A percentile compares a stretch with the other conserved stretches of the same genome.
Conservation (phyloP, 2,329 filamentous ascomycete genomes). For the Aspergillus carbonarius region DNA sequence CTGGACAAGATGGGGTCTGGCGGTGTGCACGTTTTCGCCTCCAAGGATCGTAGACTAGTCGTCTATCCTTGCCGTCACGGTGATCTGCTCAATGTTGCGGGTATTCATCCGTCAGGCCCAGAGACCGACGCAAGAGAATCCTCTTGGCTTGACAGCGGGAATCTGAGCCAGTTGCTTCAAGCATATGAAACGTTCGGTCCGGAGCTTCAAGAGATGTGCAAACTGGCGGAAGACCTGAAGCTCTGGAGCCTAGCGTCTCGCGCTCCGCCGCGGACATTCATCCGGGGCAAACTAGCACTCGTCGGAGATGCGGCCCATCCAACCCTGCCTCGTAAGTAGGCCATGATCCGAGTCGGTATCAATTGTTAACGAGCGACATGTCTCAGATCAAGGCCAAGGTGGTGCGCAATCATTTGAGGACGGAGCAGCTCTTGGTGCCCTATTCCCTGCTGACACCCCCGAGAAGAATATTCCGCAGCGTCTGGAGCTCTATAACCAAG, state of each 20-base stretch:
- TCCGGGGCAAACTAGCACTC: slow-evolving; percentile 18
- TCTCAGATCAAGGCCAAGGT: slow-evolving; percentile 41
- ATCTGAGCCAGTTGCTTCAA: slow-evolving; percentile 5
- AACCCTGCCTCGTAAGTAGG: slow-evolving; percentile 16
- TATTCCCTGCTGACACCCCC: slow-evolving; percentile 24
- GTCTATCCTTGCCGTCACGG: slow-evolving; percentile 26
- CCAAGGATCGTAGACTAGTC: slow-evolving; percentile 22
- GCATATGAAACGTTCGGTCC: slow-evolving; percentile 9
- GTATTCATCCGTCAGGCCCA: slow-evolving; percentile 10
- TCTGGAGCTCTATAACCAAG: slow-evolving; percentile 19
- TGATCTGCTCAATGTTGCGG: slow-evolving; percentile 16
- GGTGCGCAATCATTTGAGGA: slow-evolving; percentile 41
- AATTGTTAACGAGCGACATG: slow-evolving; percentile 6
- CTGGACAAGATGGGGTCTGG: slow-evolving; percentile 21
- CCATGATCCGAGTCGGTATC: not conserved
- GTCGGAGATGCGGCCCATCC: slow-evolving; percentile 25
- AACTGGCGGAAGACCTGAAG: slow-evolving; percentile 19
- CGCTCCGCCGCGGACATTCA: slow-evolving; percentile 12
- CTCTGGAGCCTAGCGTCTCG: slow-evolving; percentile 20
- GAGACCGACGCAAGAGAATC: not conserved
- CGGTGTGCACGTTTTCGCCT: slow-evolving; percentile 14
- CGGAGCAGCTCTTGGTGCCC: slow-evolving; percentile 32
- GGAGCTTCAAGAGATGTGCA: slow-evolving; percentile 16
- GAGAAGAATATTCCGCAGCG: slow-evolving; percentile 11
- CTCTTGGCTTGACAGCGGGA: slow-evolving; percentile 10